These are phyloP conservation scores for Magnusiomyces tetraspermus DNA, from an alignment of 1,139 yeast genomes.

Conservation along the genomic window DNA sequence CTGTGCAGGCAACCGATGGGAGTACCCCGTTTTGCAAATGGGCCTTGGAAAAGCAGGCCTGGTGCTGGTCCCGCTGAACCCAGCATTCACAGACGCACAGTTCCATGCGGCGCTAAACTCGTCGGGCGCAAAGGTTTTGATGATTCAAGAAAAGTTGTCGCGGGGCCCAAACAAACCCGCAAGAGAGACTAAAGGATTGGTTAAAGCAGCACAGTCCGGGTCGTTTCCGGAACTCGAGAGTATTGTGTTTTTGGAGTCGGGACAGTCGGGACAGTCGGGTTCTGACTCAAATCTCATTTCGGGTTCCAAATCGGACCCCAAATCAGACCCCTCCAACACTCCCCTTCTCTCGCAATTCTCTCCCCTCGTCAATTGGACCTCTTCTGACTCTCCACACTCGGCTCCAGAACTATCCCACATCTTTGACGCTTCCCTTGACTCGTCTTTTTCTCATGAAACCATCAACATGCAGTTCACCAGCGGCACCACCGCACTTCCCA, in stretches of 20 bases:
- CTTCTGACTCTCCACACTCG: constrained; percentile 6
- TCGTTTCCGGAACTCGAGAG: no score
- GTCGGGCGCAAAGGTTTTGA: constrained; percentile 23
- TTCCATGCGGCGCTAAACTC: constrained; percentile 24
- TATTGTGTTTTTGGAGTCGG: no score
- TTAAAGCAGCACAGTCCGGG: constrained; percentile 7
- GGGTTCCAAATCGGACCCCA: no score
- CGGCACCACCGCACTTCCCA: constrained; percentile 30
- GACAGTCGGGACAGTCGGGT: no score
- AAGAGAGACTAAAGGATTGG: constrained; percentile 11
- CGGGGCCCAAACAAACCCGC: constrained; percentile 14
- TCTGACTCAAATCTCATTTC: no score
- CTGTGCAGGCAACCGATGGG: constrained; percentile 29
- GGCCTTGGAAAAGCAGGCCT: constrained; percentile 30
- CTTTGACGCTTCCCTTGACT: constrained; percentile 13
- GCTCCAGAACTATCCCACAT: constrained; percentile 13
- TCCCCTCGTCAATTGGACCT: constrained; percentile 1
- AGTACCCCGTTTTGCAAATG: constrained; percentile 27
- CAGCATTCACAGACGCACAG: constrained; percentile 29
- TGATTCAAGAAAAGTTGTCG: constrained; percentile 21
- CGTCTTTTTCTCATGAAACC: constrained; percentile 19
- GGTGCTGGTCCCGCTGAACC: constrained; percentile 29
- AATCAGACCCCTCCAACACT: not conserved
- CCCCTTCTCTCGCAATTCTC: no score
- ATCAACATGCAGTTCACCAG: constrained; percentile 32